Conservation (phyloP, 1,139 yeast genomes). For the Arxiozyma heterogenica region DNA sequence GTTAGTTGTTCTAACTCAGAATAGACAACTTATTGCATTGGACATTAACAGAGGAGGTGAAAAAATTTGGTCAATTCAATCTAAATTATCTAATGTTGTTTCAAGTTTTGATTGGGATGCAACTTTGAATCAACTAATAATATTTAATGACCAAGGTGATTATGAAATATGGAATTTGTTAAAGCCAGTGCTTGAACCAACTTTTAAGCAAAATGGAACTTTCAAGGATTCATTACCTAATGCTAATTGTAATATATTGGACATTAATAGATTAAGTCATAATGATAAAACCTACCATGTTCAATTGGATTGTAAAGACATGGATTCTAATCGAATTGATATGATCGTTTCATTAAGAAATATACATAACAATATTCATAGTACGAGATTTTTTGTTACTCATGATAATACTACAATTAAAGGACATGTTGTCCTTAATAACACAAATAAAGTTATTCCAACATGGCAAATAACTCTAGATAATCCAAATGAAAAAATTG, state of each 20-base stretch:
- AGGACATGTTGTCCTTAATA: slow-evolving; percentile 22
- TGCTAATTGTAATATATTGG: background rate
- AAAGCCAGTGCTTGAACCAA: background rate
- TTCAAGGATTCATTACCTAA: background rate
- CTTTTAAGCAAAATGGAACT: background rate
- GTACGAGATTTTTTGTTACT: slow-evolving; percentile 17
- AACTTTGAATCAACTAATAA: background rate
- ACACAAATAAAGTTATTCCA: slow-evolving; percentile 14
- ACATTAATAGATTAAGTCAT: slow-evolving; percentile 1
- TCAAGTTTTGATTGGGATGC: background rate
- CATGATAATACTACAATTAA: slow-evolving; percentile 19
- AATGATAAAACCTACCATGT: slow-evolving; percentile 1
- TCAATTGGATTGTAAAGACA: background rate
- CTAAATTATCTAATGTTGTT: background rate
- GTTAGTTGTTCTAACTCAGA: slow-evolving; percentile 37
- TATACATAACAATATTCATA: background rate
- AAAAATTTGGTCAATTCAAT: slow-evolving; percentile 34
- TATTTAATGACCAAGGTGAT: background rate
- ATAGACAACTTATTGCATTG: slow-evolving; percentile 39
- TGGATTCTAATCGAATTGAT: slow-evolving; percentile 1
- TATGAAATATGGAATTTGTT: background rate
- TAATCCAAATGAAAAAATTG: slow-evolving; percentile 30
- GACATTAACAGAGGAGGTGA: slow-evolving; percentile 35
- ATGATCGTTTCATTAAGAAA: slow-evolving; percentile 3
- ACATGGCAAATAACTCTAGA: slow-evolving; percentile 31